Conservation (phyloP, 192 early-diverging fungal genomes). For the Rhizophagus prolifer region DNA sequence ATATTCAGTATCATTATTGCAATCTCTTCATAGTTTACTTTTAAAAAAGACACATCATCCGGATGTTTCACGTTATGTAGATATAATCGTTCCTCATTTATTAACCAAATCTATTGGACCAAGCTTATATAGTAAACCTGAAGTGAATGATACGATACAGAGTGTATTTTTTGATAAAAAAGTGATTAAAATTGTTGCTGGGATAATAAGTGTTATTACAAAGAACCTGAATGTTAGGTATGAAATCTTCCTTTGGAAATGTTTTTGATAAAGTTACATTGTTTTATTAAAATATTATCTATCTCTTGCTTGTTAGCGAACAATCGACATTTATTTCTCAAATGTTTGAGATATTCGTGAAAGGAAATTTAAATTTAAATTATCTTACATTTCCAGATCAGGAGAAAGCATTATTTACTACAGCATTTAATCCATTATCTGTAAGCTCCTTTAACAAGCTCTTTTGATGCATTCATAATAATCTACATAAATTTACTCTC, state of each 20-base stretch:
- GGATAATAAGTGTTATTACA: constrained; percentile 44
- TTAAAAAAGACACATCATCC: constrained; percentile 41
- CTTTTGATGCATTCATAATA: constrained; percentile 31
- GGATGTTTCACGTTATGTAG: constrained; percentile 44
- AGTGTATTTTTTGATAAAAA: constrained; percentile 32
- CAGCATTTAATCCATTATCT: not conserved
- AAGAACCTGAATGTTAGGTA: constrained; percentile 48
- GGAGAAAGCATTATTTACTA: not conserved
- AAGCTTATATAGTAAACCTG: constrained; percentile 32
- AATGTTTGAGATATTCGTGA: not conserved
- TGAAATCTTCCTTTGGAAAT: constrained; percentile 4
- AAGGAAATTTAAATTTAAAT: not conserved
- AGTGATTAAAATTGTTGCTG: constrained; percentile 41
- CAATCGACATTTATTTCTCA: not conserved
- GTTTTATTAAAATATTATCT: not conserved
- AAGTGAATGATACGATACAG: constrained; percentile 31
- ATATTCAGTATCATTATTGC: constrained; percentile 51
- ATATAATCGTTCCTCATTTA: constrained; percentile 41
- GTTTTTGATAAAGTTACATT: not conserved
- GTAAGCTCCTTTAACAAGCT: not conserved
- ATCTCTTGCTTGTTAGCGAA: not conserved
- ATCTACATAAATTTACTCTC: not conserved
- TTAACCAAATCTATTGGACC: constrained; percentile 43
- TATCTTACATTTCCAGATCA: not conserved
- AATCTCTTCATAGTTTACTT: constrained; percentile 44